Evolutionary conservation across 768 basidiomycete species (phyloP).

Genomic region (Serendipita sp.): DNA sequence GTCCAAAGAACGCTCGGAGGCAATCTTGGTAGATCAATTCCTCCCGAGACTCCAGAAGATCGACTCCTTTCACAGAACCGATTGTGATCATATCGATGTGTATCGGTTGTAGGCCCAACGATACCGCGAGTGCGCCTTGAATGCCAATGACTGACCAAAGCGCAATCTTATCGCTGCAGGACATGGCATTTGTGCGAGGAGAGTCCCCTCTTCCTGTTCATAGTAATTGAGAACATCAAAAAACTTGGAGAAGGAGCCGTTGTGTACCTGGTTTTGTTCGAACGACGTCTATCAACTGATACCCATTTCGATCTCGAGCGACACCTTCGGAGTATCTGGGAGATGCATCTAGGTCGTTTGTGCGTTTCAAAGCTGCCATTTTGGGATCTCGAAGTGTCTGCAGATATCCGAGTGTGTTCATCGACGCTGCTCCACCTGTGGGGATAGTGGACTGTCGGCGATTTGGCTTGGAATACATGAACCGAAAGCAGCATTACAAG

Average conservation of each 20-base stretch:
- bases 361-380: constrained; percentile 55
- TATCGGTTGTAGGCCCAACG: constrained; percentile 36
- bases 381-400: constrained; percentile 42
- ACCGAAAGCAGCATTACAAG: constrained; percentile 26
- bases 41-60: constrained; percentile 32
- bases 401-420: constrained; percentile 51
- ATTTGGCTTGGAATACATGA: background rate
- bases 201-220: constrained; percentile 52
- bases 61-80: constrained; percentile 28
- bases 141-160: constrained; percentile 72
- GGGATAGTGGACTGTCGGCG: background rate
- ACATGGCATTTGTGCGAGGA: constrained; percentile 67
- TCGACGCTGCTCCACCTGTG: constrained; percentile 82
- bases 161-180: constrained; percentile 91
- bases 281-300: constrained; percentile 54
- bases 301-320: constrained; percentile 69
- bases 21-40: constrained; percentile 42
- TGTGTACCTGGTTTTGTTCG: constrained; percentile 73
- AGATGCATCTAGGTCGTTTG: constrained; percentile 16
- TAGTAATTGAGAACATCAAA: background rate
- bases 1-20: constrained; percentile 45
- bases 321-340: constrained; percentile 22
- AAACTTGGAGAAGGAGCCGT: too few relatives aligned
- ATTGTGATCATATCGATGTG: constrained; percentile 54
- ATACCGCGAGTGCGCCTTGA: constrained; percentile 62